phyloP scores from a whole-genome alignment of 2,329 filamentous ascomycete species.

The Pseudogymnoascus sp. region DNA sequence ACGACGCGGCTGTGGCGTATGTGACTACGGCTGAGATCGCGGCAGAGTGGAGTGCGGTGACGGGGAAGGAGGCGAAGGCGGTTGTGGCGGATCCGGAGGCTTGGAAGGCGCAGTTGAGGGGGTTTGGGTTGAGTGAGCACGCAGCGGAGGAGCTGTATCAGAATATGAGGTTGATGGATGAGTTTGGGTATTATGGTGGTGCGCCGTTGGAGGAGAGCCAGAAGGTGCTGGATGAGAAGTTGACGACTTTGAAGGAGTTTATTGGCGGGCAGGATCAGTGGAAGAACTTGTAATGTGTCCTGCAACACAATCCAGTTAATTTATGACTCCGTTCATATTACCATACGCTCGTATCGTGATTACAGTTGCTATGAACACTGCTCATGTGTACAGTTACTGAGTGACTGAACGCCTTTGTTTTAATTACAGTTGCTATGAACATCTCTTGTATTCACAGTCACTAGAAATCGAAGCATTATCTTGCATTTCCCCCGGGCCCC shows the following conservation, averaged over 20 bases:
- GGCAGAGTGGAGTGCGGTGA: conserved; percentile 34
- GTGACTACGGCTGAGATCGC: conserved; percentile 35
- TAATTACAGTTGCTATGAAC: too few species aligned
- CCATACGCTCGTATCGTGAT: too few species aligned
- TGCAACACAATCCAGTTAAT: too few species aligned
- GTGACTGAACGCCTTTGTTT: too few species aligned
- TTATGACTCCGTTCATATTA: too few species aligned
- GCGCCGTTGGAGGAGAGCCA: conserved; percentile 35
- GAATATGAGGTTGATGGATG: conserved; percentile 45
- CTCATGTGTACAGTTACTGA: too few species aligned
- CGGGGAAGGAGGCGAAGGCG: conserved; percentile 33
- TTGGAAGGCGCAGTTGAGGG: conserved; percentile 34
- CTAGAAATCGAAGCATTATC: too few species aligned
- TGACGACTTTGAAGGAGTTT: conserved; percentile 38
- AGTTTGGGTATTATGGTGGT: conserved; percentile 47
- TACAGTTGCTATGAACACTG: too few species aligned
- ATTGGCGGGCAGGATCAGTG: conserved; percentile 21
- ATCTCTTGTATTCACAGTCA: too few species aligned
- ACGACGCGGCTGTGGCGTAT: conserved; percentile 38
- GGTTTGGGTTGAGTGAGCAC: conserved; percentile 33
- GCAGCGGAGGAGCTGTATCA: conserved; percentile 44
- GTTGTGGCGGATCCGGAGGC: conserved; percentile 33
- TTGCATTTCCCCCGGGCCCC: too few species aligned
- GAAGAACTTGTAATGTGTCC: background rate
- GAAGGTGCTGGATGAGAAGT: conserved; percentile 31